Percentiles rank a stretch among this genome's conserved stretches.
phyloP scores from a whole-genome alignment of 1,284 basidiomycete species.

The Anthracocystis walkeri region DNA sequence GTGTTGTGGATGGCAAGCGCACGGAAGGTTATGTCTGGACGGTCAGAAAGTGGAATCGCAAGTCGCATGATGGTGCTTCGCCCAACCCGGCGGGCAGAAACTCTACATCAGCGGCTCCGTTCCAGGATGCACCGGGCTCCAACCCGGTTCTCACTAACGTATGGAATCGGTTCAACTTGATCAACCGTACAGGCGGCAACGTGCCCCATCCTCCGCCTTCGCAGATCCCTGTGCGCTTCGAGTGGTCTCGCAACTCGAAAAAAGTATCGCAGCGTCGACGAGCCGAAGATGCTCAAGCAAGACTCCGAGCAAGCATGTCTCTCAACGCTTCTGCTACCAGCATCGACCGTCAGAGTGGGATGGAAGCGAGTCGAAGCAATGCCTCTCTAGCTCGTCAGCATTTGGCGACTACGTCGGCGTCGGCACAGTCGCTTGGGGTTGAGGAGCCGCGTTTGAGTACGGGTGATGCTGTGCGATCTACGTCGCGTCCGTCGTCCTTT shows the following conservation, averaged over 20 bases:
- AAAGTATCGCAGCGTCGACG: slow-evolving; percentile 8
- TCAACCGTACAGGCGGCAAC: slow-evolving; percentile 52
- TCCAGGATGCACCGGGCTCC: slow-evolving; percentile 16
- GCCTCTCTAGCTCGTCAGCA: slow-evolving; percentile 16
- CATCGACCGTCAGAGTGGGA: slow-evolving; percentile 19
- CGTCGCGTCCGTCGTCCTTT: slow-evolving; percentile 38
- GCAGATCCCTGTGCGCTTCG: slow-evolving; percentile 59
- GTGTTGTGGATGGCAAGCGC: slow-evolving; percentile 39
- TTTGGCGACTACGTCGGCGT: slow-evolving; percentile 17
- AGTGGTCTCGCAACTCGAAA: slow-evolving; percentile 61
- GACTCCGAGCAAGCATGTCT: slow-evolving; percentile 32
- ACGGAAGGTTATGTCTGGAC: slow-evolving; percentile 66
- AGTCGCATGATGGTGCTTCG: slow-evolving; percentile 27
- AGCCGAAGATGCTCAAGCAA: slow-evolving; percentile 30
- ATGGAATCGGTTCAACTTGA: slow-evolving; percentile 58
- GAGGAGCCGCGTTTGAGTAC: slow-evolving; percentile 21
- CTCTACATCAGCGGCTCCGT: slow-evolving; percentile 2
- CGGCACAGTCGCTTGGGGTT: slow-evolving; percentile 24
- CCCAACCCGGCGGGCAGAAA: slow-evolving; percentile 19
- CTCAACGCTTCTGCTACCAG: slow-evolving; percentile 41
- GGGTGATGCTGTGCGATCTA: slow-evolving; percentile 19
- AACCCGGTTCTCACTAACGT: slow-evolving; percentile 58
- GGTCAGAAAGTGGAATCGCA: slow-evolving; percentile 57
- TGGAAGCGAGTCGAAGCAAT: slow-evolving; percentile 29
- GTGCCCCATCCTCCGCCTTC: slow-evolving; percentile 51